phyloP scores from a whole-genome alignment of 805 yeast genomes.

The Suhomyces emberorum region DNA sequence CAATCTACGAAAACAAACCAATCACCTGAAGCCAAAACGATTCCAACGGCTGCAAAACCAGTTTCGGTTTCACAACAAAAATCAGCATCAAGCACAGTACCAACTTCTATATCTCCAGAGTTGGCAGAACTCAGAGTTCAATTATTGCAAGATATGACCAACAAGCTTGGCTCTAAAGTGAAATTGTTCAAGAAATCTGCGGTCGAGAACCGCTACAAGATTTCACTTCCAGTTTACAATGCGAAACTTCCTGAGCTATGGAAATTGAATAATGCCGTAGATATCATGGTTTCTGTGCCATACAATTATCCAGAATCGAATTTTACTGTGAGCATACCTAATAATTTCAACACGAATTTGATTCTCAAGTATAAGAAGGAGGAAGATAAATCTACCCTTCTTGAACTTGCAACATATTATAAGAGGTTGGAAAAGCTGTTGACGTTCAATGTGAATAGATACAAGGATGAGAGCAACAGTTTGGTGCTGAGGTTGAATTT shows the following conservation, averaged over 20 bases:
- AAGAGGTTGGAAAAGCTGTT: slow-evolving; percentile 28
- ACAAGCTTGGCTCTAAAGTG: slow-evolving; percentile 21
- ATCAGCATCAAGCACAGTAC: slow-evolving; percentile 1
- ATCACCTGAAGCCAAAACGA: slow-evolving; percentile 5
- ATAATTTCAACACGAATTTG: slow-evolving; percentile 29
- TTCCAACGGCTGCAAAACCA: background rate
- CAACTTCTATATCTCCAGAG: slow-evolving; percentile 7
- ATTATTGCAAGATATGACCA: slow-evolving; percentile 23
- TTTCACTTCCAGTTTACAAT: slow-evolving; percentile 28
- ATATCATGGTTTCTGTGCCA: slow-evolving; percentile 33
- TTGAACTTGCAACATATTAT: slow-evolving; percentile 19
- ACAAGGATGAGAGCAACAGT: slow-evolving; percentile 12
- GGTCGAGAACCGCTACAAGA: slow-evolving; percentile 27
- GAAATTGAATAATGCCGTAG: slow-evolving; percentile 23
- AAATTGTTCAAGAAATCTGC: slow-evolving; percentile 13
- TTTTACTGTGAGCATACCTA: slow-evolving; percentile 22
- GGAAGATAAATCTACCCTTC: slow-evolving; percentile 9
- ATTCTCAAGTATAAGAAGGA: slow-evolving; percentile 20
- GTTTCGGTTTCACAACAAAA: background rate
- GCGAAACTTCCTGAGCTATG: slow-evolving; percentile 26
- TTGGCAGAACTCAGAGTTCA: slow-evolving; percentile 12
- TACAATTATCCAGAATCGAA: slow-evolving; percentile 28
- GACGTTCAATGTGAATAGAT: slow-evolving; percentile 17
- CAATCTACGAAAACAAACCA: background rate
- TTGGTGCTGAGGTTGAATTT: slow-evolving; percentile 31